Evolutionary conservation across 192 early-diverging fungal genomes (phyloP).

Genomic region (Podila clonocystis): DNA sequence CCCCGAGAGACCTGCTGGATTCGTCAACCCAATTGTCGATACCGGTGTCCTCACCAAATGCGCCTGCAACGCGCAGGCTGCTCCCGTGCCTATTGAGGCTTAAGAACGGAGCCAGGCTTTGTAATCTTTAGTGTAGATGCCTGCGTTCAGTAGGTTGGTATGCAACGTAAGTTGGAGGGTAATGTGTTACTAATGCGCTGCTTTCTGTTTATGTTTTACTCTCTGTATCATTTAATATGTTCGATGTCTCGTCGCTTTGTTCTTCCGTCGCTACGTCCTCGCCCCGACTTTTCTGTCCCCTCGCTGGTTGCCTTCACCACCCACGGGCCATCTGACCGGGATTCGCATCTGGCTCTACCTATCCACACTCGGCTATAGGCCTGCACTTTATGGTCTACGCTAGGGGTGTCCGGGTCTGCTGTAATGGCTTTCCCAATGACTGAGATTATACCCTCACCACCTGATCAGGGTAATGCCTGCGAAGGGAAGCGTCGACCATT

Average conservation of each 20-base stretch:
- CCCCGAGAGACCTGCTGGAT: slow-evolving; percentile 29
- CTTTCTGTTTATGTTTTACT: too few relatives aligned
- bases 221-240: too few relatives aligned
- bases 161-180: not conserved
- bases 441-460: slow-evolving; percentile 60
- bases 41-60: slow-evolving; percentile 49
- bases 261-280: too few relatives aligned
- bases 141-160: not conserved
- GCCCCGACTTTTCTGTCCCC: too few relatives aligned
- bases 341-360: not conserved
- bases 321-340: not conserved
- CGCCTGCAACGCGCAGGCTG: not conserved
- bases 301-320: not conserved
- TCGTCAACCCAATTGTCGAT: slow-evolving; percentile 39
- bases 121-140: too few relatives aligned
- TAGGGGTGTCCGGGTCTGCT: slow-evolving; percentile 49
- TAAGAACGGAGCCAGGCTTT: not conserved
- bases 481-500: slow-evolving; percentile 55
- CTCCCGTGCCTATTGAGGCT: not conserved
- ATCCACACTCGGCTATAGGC: not conserved
- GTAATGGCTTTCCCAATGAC: slow-evolving; percentile 22
- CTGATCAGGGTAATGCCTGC: slow-evolving; percentile 64
- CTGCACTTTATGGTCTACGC: slow-evolving; percentile 27
- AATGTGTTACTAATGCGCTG: not conserved
- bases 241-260: too few relatives aligned